Conservation (phyloP, 2,329 filamentous ascomycete genomes). For the Geosmithia morbida region DNA sequence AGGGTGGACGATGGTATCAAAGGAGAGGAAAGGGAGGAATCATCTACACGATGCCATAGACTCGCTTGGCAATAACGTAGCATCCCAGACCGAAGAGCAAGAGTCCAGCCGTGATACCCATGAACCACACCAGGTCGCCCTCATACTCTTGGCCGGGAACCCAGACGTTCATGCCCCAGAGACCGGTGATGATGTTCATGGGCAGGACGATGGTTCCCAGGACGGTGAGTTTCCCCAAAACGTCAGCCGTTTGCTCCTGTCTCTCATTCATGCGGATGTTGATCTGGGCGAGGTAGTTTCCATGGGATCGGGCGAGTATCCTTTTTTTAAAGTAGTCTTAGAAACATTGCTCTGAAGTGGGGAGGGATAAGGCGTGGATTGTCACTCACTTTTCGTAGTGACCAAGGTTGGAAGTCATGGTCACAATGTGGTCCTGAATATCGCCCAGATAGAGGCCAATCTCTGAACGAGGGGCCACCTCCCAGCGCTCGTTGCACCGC, state of each 20-base stretch:
- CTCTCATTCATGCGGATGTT: slow-evolving; percentile 98
- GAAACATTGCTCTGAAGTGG: neutral
- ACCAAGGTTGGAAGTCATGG: slow-evolving; percentile 90
- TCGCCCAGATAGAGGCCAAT: slow-evolving; percentile 97
- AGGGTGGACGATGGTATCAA: too few relatives aligned
- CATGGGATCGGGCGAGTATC: slow-evolving; percentile 80
- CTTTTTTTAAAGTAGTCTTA: slow-evolving; percentile 23
- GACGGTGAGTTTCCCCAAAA: slow-evolving; percentile 87
- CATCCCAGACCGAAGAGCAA: slow-evolving; percentile 67
- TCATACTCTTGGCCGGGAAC: slow-evolving; percentile 85
- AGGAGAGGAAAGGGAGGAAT: neutral
- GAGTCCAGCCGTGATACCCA: slow-evolving; percentile 58
- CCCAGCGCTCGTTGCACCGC: slow-evolving; percentile 95
- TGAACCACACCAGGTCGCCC: slow-evolving; percentile 61
- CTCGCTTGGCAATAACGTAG: slow-evolving; percentile 69
- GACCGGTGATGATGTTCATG: slow-evolving; percentile 97
- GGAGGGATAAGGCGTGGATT: neutral
- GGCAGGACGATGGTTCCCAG: slow-evolving; percentile 92
- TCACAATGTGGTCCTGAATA: slow-evolving; percentile 98
- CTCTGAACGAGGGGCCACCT: slow-evolving; percentile 85
- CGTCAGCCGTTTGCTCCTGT: slow-evolving; percentile 88
- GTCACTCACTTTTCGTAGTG: slow-evolving; percentile 92
- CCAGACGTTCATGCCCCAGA: slow-evolving; percentile 98
- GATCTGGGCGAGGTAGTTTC: slow-evolving; percentile 97
- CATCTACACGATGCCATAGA: slow-evolving; percentile 59